phyloP scores from a whole-genome alignment of 2,329 filamentous ascomycete genomes.

The Pyrenochaeta sp. region DNA sequence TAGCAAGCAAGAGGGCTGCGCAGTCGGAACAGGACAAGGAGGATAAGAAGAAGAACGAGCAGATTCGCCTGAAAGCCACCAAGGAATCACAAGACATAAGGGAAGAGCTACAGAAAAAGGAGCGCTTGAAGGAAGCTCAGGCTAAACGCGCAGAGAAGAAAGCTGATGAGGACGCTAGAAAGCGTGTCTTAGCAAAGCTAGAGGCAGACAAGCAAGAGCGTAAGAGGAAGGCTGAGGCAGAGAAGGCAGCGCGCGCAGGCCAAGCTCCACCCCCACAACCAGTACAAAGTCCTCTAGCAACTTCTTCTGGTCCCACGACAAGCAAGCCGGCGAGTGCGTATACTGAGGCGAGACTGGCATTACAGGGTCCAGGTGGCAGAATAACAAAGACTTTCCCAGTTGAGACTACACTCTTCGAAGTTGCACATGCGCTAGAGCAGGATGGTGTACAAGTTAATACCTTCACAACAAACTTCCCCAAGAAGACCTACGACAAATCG shows the following conservation, averaged over 20 bases:
- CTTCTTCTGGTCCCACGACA: constrained; percentile 57
- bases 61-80: constrained; percentile 84
- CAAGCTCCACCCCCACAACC: constrained; percentile 61
- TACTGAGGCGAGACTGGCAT: constrained; percentile 79
- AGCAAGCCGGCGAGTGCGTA: constrained; percentile 75
- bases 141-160: constrained; percentile 88
- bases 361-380: constrained; percentile 80
- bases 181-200: constrained; percentile 90
- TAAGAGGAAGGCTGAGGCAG: constrained; percentile 81
- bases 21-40: constrained; percentile 78
- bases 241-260: constrained; percentile 89
- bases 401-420: constrained; percentile 91
- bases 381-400: constrained; percentile 88
- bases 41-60: constrained; percentile 85
- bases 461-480: constrained; percentile 87
- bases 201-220: constrained; percentile 93
- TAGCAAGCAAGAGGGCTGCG: constrained; percentile 75
- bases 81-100: constrained; percentile 89
- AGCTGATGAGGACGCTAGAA: constrained; percentile 85
- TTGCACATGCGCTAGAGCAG: constrained; percentile 80
- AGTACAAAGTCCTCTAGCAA: constrained; percentile 58
- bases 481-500: constrained; percentile 73
- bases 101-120: constrained; percentile 86
- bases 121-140: constrained; percentile 90
- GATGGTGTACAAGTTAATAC: constrained; percentile 74